Percentiles rank a stretch among this genome's conserved stretches.
Conservation (phyloP, 208 protist species). For the Herpetomonas tarakana region DNA sequence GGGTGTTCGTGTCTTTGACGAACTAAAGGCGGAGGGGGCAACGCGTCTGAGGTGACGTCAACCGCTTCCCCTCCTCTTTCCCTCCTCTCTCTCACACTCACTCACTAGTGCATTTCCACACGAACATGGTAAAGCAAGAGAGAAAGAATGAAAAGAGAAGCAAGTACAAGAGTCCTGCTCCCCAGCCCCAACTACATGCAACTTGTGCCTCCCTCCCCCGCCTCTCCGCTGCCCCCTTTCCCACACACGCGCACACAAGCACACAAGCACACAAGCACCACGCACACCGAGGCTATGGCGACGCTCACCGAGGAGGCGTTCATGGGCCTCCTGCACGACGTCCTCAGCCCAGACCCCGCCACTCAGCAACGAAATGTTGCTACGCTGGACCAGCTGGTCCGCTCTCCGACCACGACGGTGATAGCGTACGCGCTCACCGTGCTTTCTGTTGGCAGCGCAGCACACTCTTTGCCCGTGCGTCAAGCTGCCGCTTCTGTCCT, state of each 20-base stretch:
- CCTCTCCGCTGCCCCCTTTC: too few relatives aligned
- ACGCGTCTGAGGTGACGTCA: neutral
- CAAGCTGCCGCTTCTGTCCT: neutral
- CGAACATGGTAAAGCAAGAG: too few relatives aligned
- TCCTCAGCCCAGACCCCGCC: constrained; percentile 25
- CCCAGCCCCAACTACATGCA: too few relatives aligned
- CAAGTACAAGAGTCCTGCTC: too few relatives aligned
- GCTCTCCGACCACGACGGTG: constrained; percentile 10
- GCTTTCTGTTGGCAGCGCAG: constrained; percentile 9
- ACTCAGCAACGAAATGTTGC: constrained; percentile 28
- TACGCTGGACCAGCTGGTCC: constrained; percentile 22
- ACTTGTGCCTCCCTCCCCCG: too few relatives aligned
- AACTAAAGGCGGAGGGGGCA: constrained; percentile 14
- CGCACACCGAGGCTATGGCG: too few relatives aligned
- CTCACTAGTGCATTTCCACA: too few relatives aligned
- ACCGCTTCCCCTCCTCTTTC: too few relatives aligned
- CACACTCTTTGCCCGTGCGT: neutral
- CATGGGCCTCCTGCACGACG: constrained; percentile 23
- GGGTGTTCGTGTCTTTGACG: constrained; percentile 41
- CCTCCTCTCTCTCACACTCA: too few relatives aligned
- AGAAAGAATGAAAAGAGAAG: too few relatives aligned
- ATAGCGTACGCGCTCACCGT: constrained; percentile 19
- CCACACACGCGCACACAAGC: too few relatives aligned
- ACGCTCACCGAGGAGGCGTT: constrained; percentile 27
- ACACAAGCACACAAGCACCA: too few relatives aligned